Evolutionary conservation across 1,139 yeast genomes (phyloP).

Genomic region (Pichia sp.): DNA sequence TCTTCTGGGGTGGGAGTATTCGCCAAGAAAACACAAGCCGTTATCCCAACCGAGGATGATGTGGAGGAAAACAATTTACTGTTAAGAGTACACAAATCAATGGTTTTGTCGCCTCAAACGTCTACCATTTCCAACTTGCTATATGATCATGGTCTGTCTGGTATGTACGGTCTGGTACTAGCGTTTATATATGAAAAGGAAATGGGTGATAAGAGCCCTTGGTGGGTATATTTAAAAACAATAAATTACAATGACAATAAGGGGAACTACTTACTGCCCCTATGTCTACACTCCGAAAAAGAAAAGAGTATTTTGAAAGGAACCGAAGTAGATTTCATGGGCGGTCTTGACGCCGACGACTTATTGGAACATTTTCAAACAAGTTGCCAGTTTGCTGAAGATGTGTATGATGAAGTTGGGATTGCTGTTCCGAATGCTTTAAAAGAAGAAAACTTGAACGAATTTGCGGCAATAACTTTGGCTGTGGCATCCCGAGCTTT

Average conservation of each 20-base stretch:
- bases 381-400: slow-evolving; percentile 47
- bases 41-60: slow-evolving; percentile 31
- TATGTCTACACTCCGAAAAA: slow-evolving; percentile 59
- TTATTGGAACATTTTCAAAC: slow-evolving; percentile 50
- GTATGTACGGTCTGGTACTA: slow-evolving; percentile 63
- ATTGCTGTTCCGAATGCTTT: slow-evolving; percentile 34
- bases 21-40: slow-evolving; percentile 39
- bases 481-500: slow-evolving; percentile 76
- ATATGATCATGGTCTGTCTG: slow-evolving; percentile 54
- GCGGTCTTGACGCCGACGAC: slow-evolving; percentile 58
- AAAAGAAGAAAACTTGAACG: slow-evolving; percentile 32
- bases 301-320: slow-evolving; percentile 50
- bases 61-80: slow-evolving; percentile 32
- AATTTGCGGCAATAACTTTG: slow-evolving; percentile 50
- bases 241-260: slow-evolving; percentile 39
- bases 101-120: slow-evolving; percentile 53
- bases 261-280: slow-evolving; percentile 43
- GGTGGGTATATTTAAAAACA: slow-evolving; percentile 62
- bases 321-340: slow-evolving; percentile 65
- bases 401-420: slow-evolving; percentile 30
- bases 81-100: slow-evolving; percentile 46
- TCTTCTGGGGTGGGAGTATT: slow-evolving; percentile 76
- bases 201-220: slow-evolving; percentile 58
- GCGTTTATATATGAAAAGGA: slow-evolving; percentile 68
- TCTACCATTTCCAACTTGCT: slow-evolving; percentile 66